Evolutionary conservation across 768 basidiomycete genomes (phyloP), one percentile per base, ranked within the genome.

Genomic region (Termitomyces sp.): DNA sequence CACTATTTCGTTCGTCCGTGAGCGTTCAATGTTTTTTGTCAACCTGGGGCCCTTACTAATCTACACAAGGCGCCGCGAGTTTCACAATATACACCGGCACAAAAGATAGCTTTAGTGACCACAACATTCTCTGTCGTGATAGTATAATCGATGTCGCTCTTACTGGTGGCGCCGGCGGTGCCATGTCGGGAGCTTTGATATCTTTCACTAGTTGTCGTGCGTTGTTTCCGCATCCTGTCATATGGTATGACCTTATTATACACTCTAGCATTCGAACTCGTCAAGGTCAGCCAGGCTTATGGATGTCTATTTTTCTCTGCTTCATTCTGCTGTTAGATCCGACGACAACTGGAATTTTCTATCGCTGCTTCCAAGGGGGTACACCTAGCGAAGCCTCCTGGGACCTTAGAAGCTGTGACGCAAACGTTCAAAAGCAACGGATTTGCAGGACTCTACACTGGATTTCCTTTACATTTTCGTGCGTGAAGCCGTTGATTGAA

Each of bases 1-100:
- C 71, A 96, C 94, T 9, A 98, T 98, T 63, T 93, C 94, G 5
- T 93, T 96, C 68, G 94, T 98, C 69, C 92, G 96, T 86, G 69
- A 73, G 90, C 91, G 46, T 48, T 19, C 50, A 54, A 51, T 46
- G 44, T 26, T 54, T 51, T 32, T 38, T 35, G 57, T 22, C 19
- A 24, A 12, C 46, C 21, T 49, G 54, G 30, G 22, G 40, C 48
- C 53, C 52, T 49, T 49, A 58, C 34, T 30, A 22, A 58, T 41
- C 38, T 55, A 38, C 19, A 58, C 26, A 10, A 38, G 90, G 91
- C 60, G 92, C 93, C 30, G 87, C 90, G 32, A 92, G 89, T 46
- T 95, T 97, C 73, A 90, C 89, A 0, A 93, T 96, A 60, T 95
- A 95, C 70, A 89, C 84, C 51, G 74, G 82, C 41, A 91, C 89